Evolutionary conservation across 306 rosid genomes (phyloP).

Genomic region (Ormosia semicastrata): DNA sequence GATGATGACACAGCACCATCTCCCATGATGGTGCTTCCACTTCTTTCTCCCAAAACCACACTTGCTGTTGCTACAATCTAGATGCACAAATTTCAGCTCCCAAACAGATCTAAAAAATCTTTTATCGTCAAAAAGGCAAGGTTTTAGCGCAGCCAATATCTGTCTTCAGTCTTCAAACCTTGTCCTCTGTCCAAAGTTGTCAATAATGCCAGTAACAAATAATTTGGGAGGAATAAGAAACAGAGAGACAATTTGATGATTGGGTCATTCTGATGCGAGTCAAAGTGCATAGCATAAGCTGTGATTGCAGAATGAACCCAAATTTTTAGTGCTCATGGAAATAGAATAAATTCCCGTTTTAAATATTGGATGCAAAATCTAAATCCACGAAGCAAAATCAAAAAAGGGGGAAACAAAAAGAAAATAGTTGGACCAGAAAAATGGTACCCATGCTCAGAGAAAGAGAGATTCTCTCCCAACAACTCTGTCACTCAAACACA

Average conservation of each 20-base stretch:
- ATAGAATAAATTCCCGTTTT: constrained; percentile 12
- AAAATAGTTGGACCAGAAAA: constrained; percentile 21
- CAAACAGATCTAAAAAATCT: constrained; percentile 29
- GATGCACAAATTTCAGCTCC: background rate
- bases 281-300: constrained; percentile 18
- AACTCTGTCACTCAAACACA: constrained; percentile 14
- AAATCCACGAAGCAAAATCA: constrained; percentile 5
- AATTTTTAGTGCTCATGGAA: background rate
- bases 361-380: background rate
- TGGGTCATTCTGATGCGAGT: background rate
- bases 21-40: constrained; percentile 48
- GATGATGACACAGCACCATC: constrained; percentile 64
- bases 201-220: constrained; percentile 28
- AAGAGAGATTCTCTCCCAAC: constrained; percentile 10
- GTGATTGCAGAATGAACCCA: constrained; percentile 6
- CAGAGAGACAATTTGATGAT: constrained; percentile 20
- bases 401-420: constrained; percentile 6
- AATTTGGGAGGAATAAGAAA: constrained; percentile 8
- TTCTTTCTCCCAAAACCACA: constrained; percentile 17
- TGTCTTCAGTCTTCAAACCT: constrained; percentile 25
- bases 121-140: constrained; percentile 2
- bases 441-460: background rate
- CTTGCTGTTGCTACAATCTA: background rate
- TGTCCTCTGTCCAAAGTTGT: constrained; percentile 26
- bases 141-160: background rate